These are phyloP conservation scores for Sonneratia alba DNA, from an alignment of 345 rosid genomes.

Conservation along the genomic window DNA sequence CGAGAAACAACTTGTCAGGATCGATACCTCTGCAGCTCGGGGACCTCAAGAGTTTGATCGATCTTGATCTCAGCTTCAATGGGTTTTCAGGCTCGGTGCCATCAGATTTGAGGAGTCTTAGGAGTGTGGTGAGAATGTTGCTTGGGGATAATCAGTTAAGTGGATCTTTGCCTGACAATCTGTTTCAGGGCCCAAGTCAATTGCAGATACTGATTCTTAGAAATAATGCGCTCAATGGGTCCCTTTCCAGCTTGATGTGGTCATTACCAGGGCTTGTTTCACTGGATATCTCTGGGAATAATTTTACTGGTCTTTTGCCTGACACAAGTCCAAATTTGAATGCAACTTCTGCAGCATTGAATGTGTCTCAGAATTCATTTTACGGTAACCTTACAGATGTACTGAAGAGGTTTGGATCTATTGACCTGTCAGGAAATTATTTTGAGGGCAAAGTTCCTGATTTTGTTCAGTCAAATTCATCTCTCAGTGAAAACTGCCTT, in stretches of 20 bases:
- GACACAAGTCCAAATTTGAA: constrained; percentile 27
- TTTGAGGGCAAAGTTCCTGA: constrained; percentile 76
- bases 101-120: constrained; percentile 41
- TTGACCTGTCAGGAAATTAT: constrained; percentile 66
- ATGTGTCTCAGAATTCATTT: constrained; percentile 65
- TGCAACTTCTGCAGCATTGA: constrained; percentile 30
- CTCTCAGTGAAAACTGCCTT: constrained; percentile 66
- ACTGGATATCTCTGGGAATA: constrained; percentile 72
- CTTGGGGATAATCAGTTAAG: constrained; percentile 42
- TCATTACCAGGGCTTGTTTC: constrained; percentile 42
- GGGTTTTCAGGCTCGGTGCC: constrained; percentile 56
- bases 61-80: constrained; percentile 82
- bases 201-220: constrained; percentile 51
- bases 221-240: constrained; percentile 43
- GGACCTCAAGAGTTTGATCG: constrained; percentile 47
- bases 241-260: constrained; percentile 44
- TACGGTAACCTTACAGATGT: constrained; percentile 51
- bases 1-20: constrained; percentile 58
- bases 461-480: constrained; percentile 34
- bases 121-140: constrained; percentile 51
- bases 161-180: constrained; percentile 45
- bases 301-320: constrained; percentile 61
- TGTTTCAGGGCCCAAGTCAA: constrained; percentile 45
- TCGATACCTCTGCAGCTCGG: constrained; percentile 67
- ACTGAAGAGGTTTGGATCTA: constrained; percentile 35